phyloP scores from a whole-genome alignment of 495 filamentous ascomycete species.

The Sphaerosporella brunnea region DNA sequence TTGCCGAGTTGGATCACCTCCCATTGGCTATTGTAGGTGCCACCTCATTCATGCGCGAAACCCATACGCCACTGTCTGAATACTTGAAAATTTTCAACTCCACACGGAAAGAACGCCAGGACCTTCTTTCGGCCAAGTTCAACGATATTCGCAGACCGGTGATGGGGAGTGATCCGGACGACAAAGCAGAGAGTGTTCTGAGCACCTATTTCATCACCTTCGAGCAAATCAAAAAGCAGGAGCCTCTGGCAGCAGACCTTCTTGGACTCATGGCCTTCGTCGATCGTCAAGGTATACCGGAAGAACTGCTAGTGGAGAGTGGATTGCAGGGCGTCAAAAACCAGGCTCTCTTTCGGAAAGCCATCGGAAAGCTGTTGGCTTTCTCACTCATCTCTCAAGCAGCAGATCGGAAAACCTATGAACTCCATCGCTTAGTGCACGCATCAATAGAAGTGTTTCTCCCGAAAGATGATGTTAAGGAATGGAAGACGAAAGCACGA shows the following conservation, averaged over 20 bases:
- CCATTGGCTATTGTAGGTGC: conserved; percentile 13
- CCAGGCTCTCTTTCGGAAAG: background rate
- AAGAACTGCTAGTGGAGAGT: conserved; percentile 4
- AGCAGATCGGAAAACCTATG: background rate
- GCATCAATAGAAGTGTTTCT: conserved; percentile 6
- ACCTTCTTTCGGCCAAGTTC: conserved; percentile 10
- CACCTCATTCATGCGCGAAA: conserved; percentile 7
- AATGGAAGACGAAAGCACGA: background rate
- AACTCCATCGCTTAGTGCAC: conserved; percentile 10
- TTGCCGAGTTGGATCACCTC: conserved; percentile 7
- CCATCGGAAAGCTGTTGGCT: background rate
- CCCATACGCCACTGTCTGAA: background rate
- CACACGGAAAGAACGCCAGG: background rate
- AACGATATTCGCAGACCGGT: conserved; percentile 17
- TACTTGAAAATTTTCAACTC: background rate
- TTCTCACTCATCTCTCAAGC: background rate
- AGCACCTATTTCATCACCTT: conserved; percentile 34
- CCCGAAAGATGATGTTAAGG: background rate
- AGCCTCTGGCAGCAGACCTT: conserved; percentile 17
- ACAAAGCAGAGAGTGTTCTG: conserved; percentile 25
- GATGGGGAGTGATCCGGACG: background rate
- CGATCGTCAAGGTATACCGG: conserved; percentile 26
- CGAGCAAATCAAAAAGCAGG: conserved; percentile 27
- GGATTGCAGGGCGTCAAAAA: background rate
- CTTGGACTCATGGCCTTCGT: conserved; percentile 25